Evolutionary conservation across 2,329 filamentous ascomycete genomes (phyloP).

Genomic region (Penicillium sp.): DNA sequence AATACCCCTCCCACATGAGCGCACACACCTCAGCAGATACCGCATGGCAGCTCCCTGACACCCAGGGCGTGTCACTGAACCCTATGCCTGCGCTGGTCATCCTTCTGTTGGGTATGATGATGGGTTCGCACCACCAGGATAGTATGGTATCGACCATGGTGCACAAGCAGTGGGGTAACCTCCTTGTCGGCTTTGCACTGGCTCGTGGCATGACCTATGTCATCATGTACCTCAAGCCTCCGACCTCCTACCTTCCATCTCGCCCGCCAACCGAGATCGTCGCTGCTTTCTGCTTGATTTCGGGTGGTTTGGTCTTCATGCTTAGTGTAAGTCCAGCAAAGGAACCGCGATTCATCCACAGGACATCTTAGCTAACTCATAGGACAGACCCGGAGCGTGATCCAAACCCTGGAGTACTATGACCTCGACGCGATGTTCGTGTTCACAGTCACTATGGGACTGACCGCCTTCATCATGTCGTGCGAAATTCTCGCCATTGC

Average conservation of each 20-base stretch:
- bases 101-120: constrained; percentile 81
- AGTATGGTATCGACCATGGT: constrained; percentile 83
- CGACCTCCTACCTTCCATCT: constrained; percentile 68
- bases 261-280: constrained; percentile 86
- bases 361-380: too few relatives aligned
- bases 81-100: constrained; percentile 82
- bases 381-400: constrained; percentile 67
- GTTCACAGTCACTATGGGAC: constrained; percentile 77
- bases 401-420: constrained; percentile 67
- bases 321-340: constrained; percentile 71
- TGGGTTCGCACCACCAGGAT: constrained; percentile 80
- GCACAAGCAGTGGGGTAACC: constrained; percentile 83
- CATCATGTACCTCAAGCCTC: constrained; percentile 68
- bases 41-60: too few relatives aligned
- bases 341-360: too few relatives aligned
- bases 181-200: constrained; percentile 71
- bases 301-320: constrained; percentile 88
- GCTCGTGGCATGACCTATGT: constrained; percentile 72
- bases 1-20: too few relatives aligned
- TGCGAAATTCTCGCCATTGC: constrained; percentile 71
- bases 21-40: too few relatives aligned
- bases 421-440: constrained; percentile 83
- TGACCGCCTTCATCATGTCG: constrained; percentile 75
- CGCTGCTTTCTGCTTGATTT: constrained; percentile 72
- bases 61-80: constrained; percentile 70